Base-by-base conservation (phyloP, 345 rosid genomes). In the Eucalyptus curtisii region DNA sequence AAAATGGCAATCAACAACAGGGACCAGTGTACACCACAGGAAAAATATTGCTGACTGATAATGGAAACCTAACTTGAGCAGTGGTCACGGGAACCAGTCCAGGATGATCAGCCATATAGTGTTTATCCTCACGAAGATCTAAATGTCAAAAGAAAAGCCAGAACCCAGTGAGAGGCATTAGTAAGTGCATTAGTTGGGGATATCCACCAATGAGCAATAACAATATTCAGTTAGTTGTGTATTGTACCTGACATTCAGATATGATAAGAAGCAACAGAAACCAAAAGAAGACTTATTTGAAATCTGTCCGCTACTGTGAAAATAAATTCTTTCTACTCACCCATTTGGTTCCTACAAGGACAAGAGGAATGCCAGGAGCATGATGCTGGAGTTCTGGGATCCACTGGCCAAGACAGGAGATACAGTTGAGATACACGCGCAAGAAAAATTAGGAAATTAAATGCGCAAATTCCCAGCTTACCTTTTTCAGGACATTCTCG, bases 71-170 rank as follows among this genome's bases (percentile, higher is more conserved):
- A 79, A 98, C 99, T 97, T 98, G 98, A 85, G 95, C 93, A 91
- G 98, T 97, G 89, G 97, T 95, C 87, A 98, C 98, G 81, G 99
- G 97, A 59, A 95, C 95, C 92, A 94, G 88, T 82, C 99, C 99
- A 88, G 98, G 99, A 92, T 97, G 99, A 92, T 97, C 99, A 90
- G 98, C 96, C 92, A 97, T 91, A 92, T 98, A 98, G 91, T 94
- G 97, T 90, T 95, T 98, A 90, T 98, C 98, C 90, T 96, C 99
- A 71, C 99, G 98, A 82, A 98, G 99, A 97, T 98, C 99, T 98
- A 42, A 52, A 49, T 49, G 50, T 85, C 86, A 85, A 45, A 13
- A 27, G 50, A 85, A 85, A 85, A 48, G 22, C 40, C 86, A 85
- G 57, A 85, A 48, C 42, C 40, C 86, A 47, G 57, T 48, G 53